Conservation (phyloP, 2,329 filamentous ascomycete genomes). For the Xylariomycetidae sp. region DNA sequence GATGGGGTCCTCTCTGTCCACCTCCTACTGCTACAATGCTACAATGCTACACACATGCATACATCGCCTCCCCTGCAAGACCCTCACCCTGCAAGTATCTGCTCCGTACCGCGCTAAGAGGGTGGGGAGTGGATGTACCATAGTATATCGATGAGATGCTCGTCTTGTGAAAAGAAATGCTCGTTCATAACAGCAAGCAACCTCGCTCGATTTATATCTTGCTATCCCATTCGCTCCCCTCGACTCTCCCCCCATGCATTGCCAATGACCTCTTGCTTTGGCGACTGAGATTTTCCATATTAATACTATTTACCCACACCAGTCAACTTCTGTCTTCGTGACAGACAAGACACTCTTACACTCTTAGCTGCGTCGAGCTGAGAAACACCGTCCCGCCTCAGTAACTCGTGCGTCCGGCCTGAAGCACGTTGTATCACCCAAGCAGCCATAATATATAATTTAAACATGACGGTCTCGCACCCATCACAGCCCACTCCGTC, state of each 20-base stretch:
- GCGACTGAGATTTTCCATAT: conserved; percentile 35
- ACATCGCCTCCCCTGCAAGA: conserved; percentile 16
- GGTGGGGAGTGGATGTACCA: conserved; percentile 16
- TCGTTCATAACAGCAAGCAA: conserved; percentile 20
- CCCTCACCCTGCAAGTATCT: conserved; percentile 14
- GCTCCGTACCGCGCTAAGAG: conserved; percentile 13
- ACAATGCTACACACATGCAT: too few species aligned
- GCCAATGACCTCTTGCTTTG: conserved; percentile 29
- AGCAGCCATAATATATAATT: conserved; percentile 17
- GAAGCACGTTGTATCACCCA: conserved; percentile 17
- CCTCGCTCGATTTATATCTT: conserved; percentile 29
- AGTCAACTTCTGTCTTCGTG: conserved; percentile 30
- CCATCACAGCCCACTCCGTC: conserved; percentile 39
- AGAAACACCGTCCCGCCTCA: conserved; percentile 16
- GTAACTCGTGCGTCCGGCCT: conserved; percentile 18
- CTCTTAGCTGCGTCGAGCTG: conserved; percentile 20
- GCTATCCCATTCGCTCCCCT: conserved; percentile 27
- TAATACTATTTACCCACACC: conserved; percentile 38
- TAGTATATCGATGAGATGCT: conserved; percentile 16
- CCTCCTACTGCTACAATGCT: too few species aligned
- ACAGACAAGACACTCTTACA: conserved; percentile 23
- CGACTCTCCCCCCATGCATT: conserved; percentile 29
- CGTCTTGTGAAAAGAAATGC: conserved; percentile 14
- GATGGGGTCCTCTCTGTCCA: conserved; percentile 10
- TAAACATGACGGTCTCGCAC: conserved; percentile 46